Percentiles rank a stretch among this genome's conserved stretches.
These are phyloP conservation scores for Albophoma yamanashiensis DNA, from an alignment of 2,329 filamentous ascomycete genomes.

Conservation along the genomic window DNA sequence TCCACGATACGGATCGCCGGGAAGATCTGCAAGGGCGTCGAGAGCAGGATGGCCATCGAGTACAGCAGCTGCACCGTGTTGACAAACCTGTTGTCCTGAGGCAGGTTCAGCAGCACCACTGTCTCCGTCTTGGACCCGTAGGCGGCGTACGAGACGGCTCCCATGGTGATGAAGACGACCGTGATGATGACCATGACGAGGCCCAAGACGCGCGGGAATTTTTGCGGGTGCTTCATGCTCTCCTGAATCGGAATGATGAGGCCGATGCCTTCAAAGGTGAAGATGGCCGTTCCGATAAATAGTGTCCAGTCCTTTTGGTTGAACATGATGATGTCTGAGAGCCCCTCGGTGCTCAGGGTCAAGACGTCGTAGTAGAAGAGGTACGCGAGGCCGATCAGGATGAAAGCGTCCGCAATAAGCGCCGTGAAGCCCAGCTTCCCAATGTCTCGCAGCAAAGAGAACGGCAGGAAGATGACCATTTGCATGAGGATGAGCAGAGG, in stretches of 20 bases:
- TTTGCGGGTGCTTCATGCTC: constrained; percentile 83
- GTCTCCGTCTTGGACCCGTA: constrained; percentile 95
- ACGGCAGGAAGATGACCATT: constrained; percentile 87
- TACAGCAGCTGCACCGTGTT: constrained; percentile 95
- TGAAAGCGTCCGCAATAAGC: constrained; percentile 87
- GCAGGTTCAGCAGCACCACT: constrained; percentile 90
- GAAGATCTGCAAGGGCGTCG: constrained; percentile 93
- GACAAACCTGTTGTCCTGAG: constrained; percentile 90
- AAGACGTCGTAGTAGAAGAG: constrained; percentile 92
- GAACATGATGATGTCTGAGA: constrained; percentile 83
- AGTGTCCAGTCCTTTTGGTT: constrained; percentile 90
- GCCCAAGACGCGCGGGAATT: constrained; percentile 82
- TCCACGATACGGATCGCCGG: constrained; percentile 94
- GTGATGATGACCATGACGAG: constrained; percentile 94
- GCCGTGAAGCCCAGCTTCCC: constrained; percentile 95
- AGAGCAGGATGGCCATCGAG: constrained; percentile 92
- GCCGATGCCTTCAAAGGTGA: constrained; percentile 96
- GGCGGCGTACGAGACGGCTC: constrained; percentile 88
- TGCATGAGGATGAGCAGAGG: constrained; percentile 89
- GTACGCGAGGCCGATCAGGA: constrained; percentile 82
- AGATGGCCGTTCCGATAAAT: constrained; percentile 97
- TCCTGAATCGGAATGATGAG: constrained; percentile 97
- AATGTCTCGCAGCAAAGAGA: constrained; percentile 91
- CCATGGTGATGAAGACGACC: constrained; percentile 80
- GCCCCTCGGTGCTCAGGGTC: constrained; percentile 64